Conservation (phyloP, 805 yeast species). For the Hanseniaspora mollemarum region DNA sequence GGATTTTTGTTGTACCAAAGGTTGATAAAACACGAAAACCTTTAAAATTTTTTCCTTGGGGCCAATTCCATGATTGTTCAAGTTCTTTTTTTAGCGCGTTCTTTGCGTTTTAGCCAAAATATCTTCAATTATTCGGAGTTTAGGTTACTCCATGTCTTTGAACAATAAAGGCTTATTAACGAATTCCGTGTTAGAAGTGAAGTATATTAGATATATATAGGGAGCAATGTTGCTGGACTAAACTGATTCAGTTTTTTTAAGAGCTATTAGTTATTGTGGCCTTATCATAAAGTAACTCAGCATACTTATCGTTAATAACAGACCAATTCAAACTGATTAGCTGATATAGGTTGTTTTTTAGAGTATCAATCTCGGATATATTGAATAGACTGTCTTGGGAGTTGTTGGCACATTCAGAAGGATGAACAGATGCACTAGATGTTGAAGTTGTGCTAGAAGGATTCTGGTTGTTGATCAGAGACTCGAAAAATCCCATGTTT, state of each 20-base stretch:
- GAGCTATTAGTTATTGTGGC: neutral
- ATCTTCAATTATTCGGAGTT: too few species aligned
- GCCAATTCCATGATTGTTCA: too few species aligned
- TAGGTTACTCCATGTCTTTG: too few species aligned
- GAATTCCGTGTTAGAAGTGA: too few species aligned
- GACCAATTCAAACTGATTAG: slow-evolving; percentile 71
- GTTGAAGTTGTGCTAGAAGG: neutral
- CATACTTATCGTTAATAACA: slow-evolving; percentile 65
- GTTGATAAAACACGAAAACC: too few species aligned
- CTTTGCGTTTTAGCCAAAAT: too few species aligned
- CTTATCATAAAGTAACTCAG: slow-evolving; percentile 31
- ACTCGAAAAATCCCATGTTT: neutral
- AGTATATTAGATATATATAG: neutral
- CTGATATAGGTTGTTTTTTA: slow-evolving; percentile 50
- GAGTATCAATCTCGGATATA: slow-evolving; percentile 45
- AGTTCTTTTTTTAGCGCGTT: too few species aligned
- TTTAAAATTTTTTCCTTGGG: too few species aligned
- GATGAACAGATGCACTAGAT: slow-evolving; percentile 15
- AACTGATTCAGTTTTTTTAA: neutral
- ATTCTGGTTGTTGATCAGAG: slow-evolving; percentile 8
- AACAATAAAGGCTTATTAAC: too few species aligned
- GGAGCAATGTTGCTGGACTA: too few species aligned
- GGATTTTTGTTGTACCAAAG: too few species aligned
- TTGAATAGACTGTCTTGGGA: slow-evolving; percentile 18
- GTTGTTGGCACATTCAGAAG: neutral